These are phyloP conservation scores for Danielia reshetovae DNA, from an alignment of 805 yeast genomes.

Conservation along the genomic window DNA sequence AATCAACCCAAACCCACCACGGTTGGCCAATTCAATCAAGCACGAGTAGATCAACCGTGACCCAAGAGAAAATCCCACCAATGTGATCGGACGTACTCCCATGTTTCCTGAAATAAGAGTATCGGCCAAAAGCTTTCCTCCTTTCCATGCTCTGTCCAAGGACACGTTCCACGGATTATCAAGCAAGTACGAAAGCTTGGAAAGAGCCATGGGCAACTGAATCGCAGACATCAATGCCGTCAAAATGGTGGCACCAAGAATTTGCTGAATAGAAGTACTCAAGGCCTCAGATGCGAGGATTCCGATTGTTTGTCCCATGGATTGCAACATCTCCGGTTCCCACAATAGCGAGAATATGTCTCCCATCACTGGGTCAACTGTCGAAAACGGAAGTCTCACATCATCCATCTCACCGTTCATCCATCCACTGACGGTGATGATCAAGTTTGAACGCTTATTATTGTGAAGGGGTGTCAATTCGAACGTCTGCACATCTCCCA, in stretches of 20 bases:
- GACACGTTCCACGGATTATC: slow-evolving; percentile 99
- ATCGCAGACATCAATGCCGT: slow-evolving; percentile 90
- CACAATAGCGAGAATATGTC: slow-evolving; percentile 87
- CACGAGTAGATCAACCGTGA: slow-evolving; percentile 91
- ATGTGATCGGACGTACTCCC: slow-evolving; percentile 88
- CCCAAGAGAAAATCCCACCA: slow-evolving; percentile 92
- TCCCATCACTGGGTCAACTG: slow-evolving; percentile 97
- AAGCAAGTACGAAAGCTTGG: slow-evolving; percentile 81
- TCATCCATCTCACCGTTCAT: slow-evolving; percentile 94
- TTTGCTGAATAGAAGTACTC: slow-evolving; percentile 90
- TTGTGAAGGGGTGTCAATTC: slow-evolving; percentile 92
- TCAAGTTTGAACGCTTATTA: slow-evolving; percentile 80
- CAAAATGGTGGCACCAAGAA: slow-evolving; percentile 84
- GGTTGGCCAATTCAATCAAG: slow-evolving; percentile 74
- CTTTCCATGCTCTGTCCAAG: slow-evolving; percentile 94
- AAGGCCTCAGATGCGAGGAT: slow-evolving; percentile 92
- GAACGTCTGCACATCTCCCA: slow-evolving; percentile 90
- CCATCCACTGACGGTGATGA: slow-evolving; percentile 95
- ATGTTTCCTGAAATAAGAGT: slow-evolving; percentile 80
- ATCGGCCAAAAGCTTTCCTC: slow-evolving; percentile 88
- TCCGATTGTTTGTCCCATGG: slow-evolving; percentile 94
- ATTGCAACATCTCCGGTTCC: slow-evolving; percentile 97
- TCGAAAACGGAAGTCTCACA: slow-evolving; percentile 91
- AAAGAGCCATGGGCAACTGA: slow-evolving; percentile 86
- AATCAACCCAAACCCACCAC: slow-evolving; percentile 82